These are phyloP conservation scores for Chaetoceros muelleri DNA, from an alignment of 108 stramenopile genomes.

Conservation along the genomic window DNA sequence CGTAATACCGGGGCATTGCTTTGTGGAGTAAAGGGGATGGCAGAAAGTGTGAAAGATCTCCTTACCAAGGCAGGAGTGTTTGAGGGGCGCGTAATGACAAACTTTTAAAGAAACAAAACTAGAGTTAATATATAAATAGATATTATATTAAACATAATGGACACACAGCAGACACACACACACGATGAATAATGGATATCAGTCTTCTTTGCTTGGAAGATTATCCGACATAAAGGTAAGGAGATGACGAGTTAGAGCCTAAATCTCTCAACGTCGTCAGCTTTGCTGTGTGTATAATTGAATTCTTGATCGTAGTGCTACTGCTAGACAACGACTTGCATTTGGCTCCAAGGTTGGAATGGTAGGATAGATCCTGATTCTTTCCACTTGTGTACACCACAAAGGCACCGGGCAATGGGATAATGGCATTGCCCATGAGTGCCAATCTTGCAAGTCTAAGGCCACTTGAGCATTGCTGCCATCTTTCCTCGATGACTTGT, in stretches of 20 bases:
- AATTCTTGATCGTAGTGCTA: no score
- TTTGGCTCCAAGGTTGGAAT: not conserved
- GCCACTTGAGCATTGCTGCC: conserved; percentile 50
- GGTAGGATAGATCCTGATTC: not conserved
- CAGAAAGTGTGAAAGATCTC: conserved; percentile 72
- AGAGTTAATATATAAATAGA: no score
- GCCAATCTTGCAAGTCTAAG: conserved; percentile 61
- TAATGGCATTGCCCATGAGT: conserved; percentile 42
- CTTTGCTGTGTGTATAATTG: no score
- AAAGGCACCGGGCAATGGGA: conserved; percentile 55
- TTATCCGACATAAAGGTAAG: no score
- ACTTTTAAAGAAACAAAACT: conserved; percentile 55
- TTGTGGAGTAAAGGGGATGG: conserved; percentile 84
- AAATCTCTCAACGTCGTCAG: no score
- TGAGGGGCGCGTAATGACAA: conserved; percentile 80
- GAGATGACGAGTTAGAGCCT: no score
- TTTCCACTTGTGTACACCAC: conserved; percentile 29
- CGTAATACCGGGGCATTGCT: conserved; percentile 69
- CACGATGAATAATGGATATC: no score
- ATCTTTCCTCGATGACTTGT: conserved; percentile 67
- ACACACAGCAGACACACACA: no score
- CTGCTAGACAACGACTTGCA: no score
- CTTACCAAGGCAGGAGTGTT: conserved; percentile 76
- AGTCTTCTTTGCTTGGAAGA: no score
- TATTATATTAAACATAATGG: no score